Percentiles rank a stretch among this genome's conserved stretches.
Conservation (phyloP, 805 yeast genomes). For the Nakazawaea wickerhamii region DNA sequence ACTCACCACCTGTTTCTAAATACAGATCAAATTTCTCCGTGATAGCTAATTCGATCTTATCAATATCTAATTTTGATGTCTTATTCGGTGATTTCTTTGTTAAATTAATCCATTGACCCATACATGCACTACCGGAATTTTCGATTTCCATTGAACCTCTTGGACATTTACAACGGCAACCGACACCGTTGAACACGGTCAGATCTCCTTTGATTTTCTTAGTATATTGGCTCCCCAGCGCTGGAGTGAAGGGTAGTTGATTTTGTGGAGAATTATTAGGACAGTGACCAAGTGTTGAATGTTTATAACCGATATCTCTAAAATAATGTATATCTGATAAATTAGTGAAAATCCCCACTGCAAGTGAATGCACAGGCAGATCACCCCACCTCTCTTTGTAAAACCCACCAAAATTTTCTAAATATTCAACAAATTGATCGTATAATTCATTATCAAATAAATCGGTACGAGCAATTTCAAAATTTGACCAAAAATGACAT, state of each 20-base stretch:
- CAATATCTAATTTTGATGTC: conserved; percentile 21
- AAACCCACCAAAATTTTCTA: conserved; percentile 78
- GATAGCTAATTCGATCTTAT: conserved; percentile 23
- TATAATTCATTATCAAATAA: conserved; percentile 64
- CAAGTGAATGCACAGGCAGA: conserved; percentile 90
- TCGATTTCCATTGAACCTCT: conserved; percentile 46
- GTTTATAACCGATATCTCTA: conserved; percentile 87
- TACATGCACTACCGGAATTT: conserved; percentile 46
- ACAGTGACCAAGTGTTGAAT: conserved; percentile 78
- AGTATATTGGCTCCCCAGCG: conserved; percentile 28
- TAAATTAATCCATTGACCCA: conserved; percentile 40
- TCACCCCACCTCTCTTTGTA: conserved; percentile 96
- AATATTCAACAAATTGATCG: conserved; percentile 56
- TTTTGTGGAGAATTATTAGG: conserved; percentile 56
- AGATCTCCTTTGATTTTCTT: conserved; percentile 20
- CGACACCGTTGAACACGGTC: conserved; percentile 48
- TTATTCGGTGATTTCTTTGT: conserved; percentile 16
- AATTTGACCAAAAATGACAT: conserved; percentile 91
- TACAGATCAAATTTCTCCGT: conserved; percentile 19
- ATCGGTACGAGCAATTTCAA: conserved; percentile 83
- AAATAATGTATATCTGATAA: conserved; percentile 78
- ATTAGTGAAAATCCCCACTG: conserved; percentile 69
- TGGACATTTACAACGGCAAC: conserved; percentile 87
- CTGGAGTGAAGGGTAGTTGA: conserved; percentile 42
- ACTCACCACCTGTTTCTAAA: conserved; percentile 18